Conservation (phyloP, 495 filamentous ascomycete species). For the Penicillium desertorum region DNA sequence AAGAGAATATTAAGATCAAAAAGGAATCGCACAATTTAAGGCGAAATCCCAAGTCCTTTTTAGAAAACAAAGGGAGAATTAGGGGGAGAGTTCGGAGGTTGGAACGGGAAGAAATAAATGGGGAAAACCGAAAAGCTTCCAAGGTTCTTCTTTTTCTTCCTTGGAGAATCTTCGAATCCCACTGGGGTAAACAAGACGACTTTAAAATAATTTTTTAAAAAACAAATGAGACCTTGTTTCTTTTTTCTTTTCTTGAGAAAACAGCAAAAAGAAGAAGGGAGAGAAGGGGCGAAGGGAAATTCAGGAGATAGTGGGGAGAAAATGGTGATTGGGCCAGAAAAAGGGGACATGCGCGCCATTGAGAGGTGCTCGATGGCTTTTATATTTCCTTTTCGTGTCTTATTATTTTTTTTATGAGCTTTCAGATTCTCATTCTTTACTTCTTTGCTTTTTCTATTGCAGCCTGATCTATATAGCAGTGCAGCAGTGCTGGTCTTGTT, state of each 20-base stretch:
- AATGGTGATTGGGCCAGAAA: conserved; percentile 15
- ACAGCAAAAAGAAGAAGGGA: background rate
- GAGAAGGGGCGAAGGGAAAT: conserved; percentile 15
- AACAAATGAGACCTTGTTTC: background rate
- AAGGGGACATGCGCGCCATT: conserved; percentile 12
- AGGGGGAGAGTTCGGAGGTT: conserved; percentile 8
- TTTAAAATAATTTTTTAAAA: background rate
- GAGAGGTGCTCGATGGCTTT: background rate
- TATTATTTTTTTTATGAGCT: background rate
- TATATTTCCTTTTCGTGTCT: conserved; percentile 1
- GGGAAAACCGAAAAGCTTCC: conserved; percentile 1
- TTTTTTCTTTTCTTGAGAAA: background rate
- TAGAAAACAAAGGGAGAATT: conserved; percentile 3
- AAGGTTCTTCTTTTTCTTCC: background rate
- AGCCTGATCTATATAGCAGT: background rate
- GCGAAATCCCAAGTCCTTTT: background rate
- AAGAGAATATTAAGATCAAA: conserved; percentile 1
- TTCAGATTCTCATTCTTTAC: background rate
- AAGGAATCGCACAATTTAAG: conserved; percentile 2
- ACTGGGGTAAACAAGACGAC: conserved; percentile 2
- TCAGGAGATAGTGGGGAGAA: conserved; percentile 21
- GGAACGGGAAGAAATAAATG: conserved; percentile 9
- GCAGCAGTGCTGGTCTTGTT: background rate
- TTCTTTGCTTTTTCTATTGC: conserved; percentile 1
- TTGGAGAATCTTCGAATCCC: background rate